These are phyloP conservation scores for Lentinula novae-zelandiae DNA, from an alignment of 1,284 basidiomycete species.

Conservation along the genomic window DNA sequence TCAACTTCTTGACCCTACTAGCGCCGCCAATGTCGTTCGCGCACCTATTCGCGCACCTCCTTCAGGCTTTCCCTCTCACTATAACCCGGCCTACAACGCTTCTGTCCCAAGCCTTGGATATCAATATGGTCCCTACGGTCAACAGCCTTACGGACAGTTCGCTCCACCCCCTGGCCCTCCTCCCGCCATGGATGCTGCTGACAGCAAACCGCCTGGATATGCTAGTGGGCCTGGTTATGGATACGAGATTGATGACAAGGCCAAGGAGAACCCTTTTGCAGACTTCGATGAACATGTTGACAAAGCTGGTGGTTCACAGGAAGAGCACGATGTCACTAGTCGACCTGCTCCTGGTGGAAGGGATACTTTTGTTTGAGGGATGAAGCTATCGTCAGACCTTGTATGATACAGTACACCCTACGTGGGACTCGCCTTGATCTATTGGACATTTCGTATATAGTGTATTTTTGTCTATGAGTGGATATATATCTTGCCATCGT, in stretches of 20 bases:
- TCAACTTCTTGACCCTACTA: conserved; percentile 63
- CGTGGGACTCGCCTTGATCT: neutral
- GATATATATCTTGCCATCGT: neutral
- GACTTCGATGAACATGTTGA: conserved; percentile 14
- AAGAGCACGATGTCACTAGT: conserved; percentile 12
- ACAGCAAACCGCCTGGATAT: conserved; percentile 14
- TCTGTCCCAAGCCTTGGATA: conserved; percentile 15
- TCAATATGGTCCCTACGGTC: conserved; percentile 10
- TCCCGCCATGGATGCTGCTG: conserved; percentile 2
- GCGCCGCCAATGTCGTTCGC: conserved; percentile 24
- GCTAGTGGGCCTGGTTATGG: conserved; percentile 7
- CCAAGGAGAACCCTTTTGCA: conserved; percentile 17
- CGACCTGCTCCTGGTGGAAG: conserved; percentile 12
- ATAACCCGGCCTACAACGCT: conserved; percentile 15
- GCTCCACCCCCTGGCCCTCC: conserved; percentile 15
- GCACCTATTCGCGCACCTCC: conserved; percentile 5
- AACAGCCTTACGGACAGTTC: conserved; percentile 10
- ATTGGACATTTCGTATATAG: neutral
- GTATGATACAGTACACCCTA: neutral
- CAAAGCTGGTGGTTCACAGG: neutral
- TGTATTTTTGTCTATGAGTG: neutral
- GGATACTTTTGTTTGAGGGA: conserved; percentile 8
- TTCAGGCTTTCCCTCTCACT: conserved; percentile 10
- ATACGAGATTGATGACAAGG: conserved; percentile 11
- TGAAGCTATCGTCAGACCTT: neutral